Base-by-base conservation (phyloP, 441 rosid genomes). In the Dalechampia spathulata region DNA sequence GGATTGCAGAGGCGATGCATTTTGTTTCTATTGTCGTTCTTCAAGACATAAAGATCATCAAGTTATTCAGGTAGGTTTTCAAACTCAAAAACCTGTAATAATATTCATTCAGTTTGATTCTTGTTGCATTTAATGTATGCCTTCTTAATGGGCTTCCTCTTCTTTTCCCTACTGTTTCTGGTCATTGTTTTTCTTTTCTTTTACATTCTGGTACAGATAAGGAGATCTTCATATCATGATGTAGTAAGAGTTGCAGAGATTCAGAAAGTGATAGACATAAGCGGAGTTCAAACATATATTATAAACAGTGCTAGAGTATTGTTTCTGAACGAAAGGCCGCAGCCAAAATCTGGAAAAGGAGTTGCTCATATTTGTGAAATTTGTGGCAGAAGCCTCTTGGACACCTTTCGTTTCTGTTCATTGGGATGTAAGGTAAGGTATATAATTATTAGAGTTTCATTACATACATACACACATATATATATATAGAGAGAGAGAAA, bases 181-280 rank as follows among this genome's bases (percentile, higher is more conserved):
- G 40, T 19, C 25, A 6, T 40, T 20, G 23, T 21, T 28, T 19
- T 38, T 7, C 9, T 12, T 17, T 20, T 34, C 22, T 14, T 34
- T 43, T 2, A 0, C 6, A 10, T 5, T 19, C 14, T 13, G 32
- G 4, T 28, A 7, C 34, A 87, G 95, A 87, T 87, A 70, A 72
- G 95, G 77, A 58, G 90, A 69, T 82, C 89, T 8, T 87, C 95
- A 17, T 87, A 87, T 64, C 95, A 84, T 62, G 78, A 84, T 65
- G 90, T 82, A 5, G 95, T 87, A 62, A 72, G 86, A 62, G 82
- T 75, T 54, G 32, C 74, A 12, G 95, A 87, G 72, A 78, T 87
- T 65, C 82, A 84, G 17, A 78, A 74, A 57, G 75, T 75, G 6
- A 40, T 87, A 69, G 92, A 87, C 65, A 73, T 78, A 43, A 76